Evolutionary conservation across 176 grass and related monocot species (phyloP).

Genomic region (Poa pratensis): DNA sequence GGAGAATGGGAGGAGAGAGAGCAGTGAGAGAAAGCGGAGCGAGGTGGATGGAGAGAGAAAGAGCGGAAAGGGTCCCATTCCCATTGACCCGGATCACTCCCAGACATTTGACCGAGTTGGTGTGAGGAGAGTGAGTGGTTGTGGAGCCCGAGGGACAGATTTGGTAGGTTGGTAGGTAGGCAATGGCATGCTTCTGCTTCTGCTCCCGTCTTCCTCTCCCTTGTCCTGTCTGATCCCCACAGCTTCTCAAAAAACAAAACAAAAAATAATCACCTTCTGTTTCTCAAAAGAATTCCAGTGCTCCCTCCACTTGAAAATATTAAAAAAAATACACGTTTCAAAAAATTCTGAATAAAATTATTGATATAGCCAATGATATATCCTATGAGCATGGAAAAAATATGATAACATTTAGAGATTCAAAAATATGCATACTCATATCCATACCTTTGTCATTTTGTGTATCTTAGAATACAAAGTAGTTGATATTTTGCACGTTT

Average conservation of each 20-base stretch:
- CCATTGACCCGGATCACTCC: constrained; percentile 37
- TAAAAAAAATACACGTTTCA: no score
- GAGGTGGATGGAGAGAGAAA: constrained; percentile 38
- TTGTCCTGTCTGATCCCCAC: not conserved
- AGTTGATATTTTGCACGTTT: no score
- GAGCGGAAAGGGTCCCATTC: constrained; percentile 25
- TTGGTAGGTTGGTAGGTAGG: constrained; percentile 60
- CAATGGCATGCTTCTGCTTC: constrained; percentile 32
- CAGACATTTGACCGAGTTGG: constrained; percentile 73
- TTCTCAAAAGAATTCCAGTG: no score
- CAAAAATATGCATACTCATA: no score
- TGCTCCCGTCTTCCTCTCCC: not conserved
- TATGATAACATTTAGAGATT: no score
- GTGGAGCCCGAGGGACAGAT: constrained; percentile 43
- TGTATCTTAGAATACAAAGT: no score
- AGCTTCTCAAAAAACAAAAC: not conserved
- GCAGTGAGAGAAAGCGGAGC: constrained; percentile 22
- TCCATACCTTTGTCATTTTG: no score
- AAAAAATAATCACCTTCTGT: no score
- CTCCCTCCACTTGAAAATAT: no score
- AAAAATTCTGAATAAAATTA: no score
- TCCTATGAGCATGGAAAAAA: no score
- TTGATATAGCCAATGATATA: no score
- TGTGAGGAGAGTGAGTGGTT: constrained; percentile 37
- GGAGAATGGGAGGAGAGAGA: constrained; percentile 3